Conservation (phyloP, 345 rosid genomes). For the Salix caprea region DNA sequence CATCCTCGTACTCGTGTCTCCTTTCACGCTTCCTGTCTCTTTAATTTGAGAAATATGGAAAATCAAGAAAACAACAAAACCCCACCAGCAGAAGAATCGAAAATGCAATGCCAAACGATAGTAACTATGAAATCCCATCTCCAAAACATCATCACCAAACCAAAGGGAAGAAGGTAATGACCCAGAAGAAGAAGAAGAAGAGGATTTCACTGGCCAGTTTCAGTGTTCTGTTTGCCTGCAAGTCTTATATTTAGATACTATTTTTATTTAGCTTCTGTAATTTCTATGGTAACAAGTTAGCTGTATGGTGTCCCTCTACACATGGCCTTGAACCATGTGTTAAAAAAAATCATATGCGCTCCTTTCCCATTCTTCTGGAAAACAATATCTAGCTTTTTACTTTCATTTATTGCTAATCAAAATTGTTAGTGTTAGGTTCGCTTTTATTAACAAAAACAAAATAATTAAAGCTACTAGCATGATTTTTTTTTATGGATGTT, state of each 20-base stretch:
- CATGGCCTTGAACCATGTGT: too few relatives aligned
- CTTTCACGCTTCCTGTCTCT: background rate
- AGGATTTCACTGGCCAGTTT: background rate
- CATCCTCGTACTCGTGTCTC: background rate
- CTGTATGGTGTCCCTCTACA: too few relatives aligned
- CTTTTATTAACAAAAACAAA: too few relatives aligned
- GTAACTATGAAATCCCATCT: background rate
- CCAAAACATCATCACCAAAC: background rate
- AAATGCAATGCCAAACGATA: background rate
- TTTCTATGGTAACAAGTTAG: background rate
- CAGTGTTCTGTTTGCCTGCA: slow-evolving; percentile 14
- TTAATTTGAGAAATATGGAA: background rate
- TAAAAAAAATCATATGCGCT: too few relatives aligned
- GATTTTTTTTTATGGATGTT: too few relatives aligned
- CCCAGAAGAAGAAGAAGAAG: slow-evolving; percentile 5
- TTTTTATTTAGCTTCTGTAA: background rate
- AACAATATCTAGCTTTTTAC: too few relatives aligned
- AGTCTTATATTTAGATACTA: too few relatives aligned
- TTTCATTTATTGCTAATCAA: too few relatives aligned
- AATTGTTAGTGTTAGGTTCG: too few relatives aligned
- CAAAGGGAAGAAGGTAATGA: background rate
- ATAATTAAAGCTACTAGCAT: too few relatives aligned
- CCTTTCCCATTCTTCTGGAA: too few relatives aligned
- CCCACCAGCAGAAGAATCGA: background rate
- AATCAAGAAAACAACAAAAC: background rate